Evolutionary conservation across 305 asterid genomes (phyloP), one percentile per base, ranked within the genome.

Genomic region (Fraxinus albicans): DNA sequence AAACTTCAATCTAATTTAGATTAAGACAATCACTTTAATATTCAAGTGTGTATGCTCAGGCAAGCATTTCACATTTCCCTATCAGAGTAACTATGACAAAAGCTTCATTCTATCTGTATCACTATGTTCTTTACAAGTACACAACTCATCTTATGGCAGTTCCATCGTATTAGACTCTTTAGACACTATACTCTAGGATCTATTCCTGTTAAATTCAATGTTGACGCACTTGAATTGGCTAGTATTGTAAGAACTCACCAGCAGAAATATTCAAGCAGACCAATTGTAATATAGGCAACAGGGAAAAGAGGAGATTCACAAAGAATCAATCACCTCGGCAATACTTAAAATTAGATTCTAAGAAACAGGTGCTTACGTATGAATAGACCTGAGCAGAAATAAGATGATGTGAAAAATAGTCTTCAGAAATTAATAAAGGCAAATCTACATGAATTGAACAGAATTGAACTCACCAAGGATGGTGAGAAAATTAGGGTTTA

Each of bases 31-130:
- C 38, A 9, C 19, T 67, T 67, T 7, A 63, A 63, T 8, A 58
- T 19, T 58, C 69, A n/a, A 6, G 27, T 60, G 31, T 25, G 27
- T 60, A 6, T 58, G 72, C 33, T 8, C 33, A 63, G 34, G 72
- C 33, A 21, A 63, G 72, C 74, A 67, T 29, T 67, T 67, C 35
- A 27, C 6, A 67, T 67, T 67, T 10, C 74, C 83, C 93, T 84
- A 90, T 90, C 93, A 93, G 93, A 82, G 93, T 91, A 91, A 91
- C 95, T 91, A 93, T 91, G 97, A 93, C 93, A 84, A 83, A 2
- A 83, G 83, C 91, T 25, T 25, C 27, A 25, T 25, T 25, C 27
- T 0, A 25, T 25, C 27, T 25, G 27, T 25, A 25, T 25, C 27
- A 25, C 27, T 25, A 25, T 25, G 27, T 25, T 25, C 0, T 25